These are phyloP conservation scores for Aspergillus pseudotamarii DNA, from an alignment of 2,329 filamentous ascomycete genomes.

Conservation along the genomic window DNA sequence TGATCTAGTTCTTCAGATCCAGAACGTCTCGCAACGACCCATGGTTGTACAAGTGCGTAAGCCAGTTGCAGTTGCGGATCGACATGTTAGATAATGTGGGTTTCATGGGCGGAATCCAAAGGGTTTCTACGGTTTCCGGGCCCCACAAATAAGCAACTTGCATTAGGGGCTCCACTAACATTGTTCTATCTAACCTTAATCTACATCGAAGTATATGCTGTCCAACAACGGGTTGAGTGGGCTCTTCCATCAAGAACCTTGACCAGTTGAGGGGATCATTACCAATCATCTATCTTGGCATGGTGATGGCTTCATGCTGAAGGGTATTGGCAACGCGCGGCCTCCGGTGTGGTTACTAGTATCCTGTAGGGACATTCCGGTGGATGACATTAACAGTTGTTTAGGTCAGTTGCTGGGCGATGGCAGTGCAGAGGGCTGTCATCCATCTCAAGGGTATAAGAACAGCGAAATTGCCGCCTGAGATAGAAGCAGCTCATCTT, in stretches of 20 bases:
- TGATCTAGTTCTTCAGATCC: background rate
- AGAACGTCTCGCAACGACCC: background rate
- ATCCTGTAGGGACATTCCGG: background rate
- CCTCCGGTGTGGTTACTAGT: background rate
- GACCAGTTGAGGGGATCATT: background rate
- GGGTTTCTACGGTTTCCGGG: background rate
- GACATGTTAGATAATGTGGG: background rate
- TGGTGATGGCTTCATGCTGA: background rate
- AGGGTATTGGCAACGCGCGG: background rate
- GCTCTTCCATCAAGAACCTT: background rate
- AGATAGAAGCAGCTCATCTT: background rate
- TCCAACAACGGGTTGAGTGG: background rate
- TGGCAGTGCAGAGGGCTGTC: background rate
- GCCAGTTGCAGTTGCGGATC: background rate
- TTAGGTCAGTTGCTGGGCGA: background rate
- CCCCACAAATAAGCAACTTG: background rate
- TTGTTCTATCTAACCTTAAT: background rate
- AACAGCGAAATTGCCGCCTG: background rate
- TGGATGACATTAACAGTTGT: background rate
- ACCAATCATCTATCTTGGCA: background rate
- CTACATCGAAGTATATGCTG: background rate
- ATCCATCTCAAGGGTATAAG: background rate
- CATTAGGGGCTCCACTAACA: background rate
- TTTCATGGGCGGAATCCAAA: background rate
- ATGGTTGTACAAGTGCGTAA: background rate